Evolutionary conservation across 108 stramenopile species (phyloP).

Genomic region (Discostella pseudostelligera): DNA sequence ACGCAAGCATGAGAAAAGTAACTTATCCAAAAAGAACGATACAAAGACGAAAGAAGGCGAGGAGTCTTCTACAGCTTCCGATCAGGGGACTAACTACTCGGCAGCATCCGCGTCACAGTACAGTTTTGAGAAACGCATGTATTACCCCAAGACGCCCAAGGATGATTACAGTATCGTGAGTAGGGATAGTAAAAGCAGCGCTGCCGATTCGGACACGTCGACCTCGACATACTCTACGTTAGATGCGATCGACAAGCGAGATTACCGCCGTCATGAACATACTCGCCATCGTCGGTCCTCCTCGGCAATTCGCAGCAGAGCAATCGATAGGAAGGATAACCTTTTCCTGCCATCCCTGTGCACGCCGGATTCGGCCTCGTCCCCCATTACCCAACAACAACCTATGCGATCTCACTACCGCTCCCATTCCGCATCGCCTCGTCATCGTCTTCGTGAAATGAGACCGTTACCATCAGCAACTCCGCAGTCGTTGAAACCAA

Average conservation of each 20-base stretch:
- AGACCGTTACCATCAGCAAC: not conserved
- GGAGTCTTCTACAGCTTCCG: not conserved
- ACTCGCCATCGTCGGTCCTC: not conserved
- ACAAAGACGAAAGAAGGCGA: not conserved
- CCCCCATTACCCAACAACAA: not conserved
- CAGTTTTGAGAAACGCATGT: not conserved
- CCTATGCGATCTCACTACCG: not conserved
- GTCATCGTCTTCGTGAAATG: not conserved
- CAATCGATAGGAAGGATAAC: not conserved
- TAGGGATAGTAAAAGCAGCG: not conserved
- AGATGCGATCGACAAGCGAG: not conserved
- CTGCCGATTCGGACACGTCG: not conserved
- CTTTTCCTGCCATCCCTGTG: slow-evolving; percentile 8
- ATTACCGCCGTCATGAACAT: not conserved
- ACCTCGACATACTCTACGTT: not conserved
- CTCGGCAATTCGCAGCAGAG: not conserved
- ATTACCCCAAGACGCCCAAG: not conserved
- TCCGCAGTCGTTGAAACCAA: slow-evolving; percentile 13
- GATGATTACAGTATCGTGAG: not conserved
- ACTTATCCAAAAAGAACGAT: not conserved
- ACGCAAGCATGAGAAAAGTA: not conserved
- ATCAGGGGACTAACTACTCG: slow-evolving; percentile 1
- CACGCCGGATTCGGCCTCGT: not conserved
- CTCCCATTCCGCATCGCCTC: not conserved
- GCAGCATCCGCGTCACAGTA: slow-evolving; percentile 25